Evolutionary conservation across 257 asterid genomes (phyloP), one percentile per base, ranked within the genome.

Genomic region (Henckelia pumila): DNA sequence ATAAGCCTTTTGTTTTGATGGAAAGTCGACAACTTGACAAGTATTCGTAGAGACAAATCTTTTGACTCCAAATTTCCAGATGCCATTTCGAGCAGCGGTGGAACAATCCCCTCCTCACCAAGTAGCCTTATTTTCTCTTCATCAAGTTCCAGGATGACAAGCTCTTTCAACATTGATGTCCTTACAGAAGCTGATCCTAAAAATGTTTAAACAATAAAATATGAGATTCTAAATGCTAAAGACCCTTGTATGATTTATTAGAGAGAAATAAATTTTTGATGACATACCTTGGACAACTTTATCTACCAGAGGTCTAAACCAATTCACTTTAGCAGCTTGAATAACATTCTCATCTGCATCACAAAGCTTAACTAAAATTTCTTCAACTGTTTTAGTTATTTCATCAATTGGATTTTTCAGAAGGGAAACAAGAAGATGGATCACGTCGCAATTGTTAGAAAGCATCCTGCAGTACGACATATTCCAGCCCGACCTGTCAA

Each of bases 71-170:
- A 53, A 30, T 58, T 78, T 26, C 72, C 86, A n/a, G 84, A 76
- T 9, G 82, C 58, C 92, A 86, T 86, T 71, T 83, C 88, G 4
- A 86, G 85, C 63, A 86, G 71, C 44, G 83, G 75, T 17, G 79
- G 75, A 47, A 86, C 71, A 9, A 78, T 32, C 28, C 81, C 86
- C 72, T 68, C 75, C 63, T 81, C 85, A 55, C 86, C 89, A 7
- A 86, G 78, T 63, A 78, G 61, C 66, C 78, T 75, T 44, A 76
- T 63, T 28, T 80, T 78, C 64, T 81, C 86, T 40, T 80, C 84
- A 25, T 64, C 81, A 22, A 83, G 66, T 23, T 86, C 83, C 71
- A 81, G 30, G 67, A 30, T 67, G 28, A 78, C 44, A 52, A 84
- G 80, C 30, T 68, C 88, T 74, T 65, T 82, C 76, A 86, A 87